Evolutionary conservation across 1,139 yeast genomes (phyloP).

Genomic region (Lodderomyces oxycetoniae): DNA sequence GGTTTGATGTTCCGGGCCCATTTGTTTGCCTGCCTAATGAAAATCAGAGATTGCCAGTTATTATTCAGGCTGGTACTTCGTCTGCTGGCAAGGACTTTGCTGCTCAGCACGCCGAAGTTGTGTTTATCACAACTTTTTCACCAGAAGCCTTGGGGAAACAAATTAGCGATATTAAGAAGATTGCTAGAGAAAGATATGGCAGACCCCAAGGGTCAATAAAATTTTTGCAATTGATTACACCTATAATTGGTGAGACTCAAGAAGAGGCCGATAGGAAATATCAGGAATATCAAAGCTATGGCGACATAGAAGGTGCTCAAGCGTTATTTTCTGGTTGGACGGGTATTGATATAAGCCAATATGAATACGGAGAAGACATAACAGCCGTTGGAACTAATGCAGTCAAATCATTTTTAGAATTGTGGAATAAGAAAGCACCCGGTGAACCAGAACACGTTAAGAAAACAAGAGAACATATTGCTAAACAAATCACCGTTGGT

Average conservation of each 20-base stretch:
- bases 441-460: conserved; percentile 22
- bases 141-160: conserved; percentile 27
- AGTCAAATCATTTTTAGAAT: conserved; percentile 25
- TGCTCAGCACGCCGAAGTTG: conserved; percentile 43
- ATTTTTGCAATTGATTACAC: conserved; percentile 30
- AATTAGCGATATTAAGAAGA: conserved; percentile 23
- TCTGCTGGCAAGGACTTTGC: conserved; percentile 40
- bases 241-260: conserved; percentile 31
- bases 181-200: conserved; percentile 28
- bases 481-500: conserved; percentile 27
- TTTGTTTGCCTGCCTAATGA: conserved; percentile 40
- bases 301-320: conserved; percentile 39
- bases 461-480: conserved; percentile 25
- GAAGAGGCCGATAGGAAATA: conserved; percentile 32
- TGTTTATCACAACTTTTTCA: conserved; percentile 31
- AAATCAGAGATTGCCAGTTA: conserved; percentile 37
- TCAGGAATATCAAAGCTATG: conserved; percentile 25
- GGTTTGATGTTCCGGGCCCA: conserved; percentile 44
- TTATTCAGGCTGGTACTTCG: conserved; percentile 48
- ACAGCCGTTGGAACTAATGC: conserved; percentile 27
- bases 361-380: conserved; percentile 26
- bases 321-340: conserved; percentile 37
- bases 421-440: conserved; percentile 29
- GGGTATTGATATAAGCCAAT: conserved; percentile 31
- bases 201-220: conserved; percentile 34